A percentile compares a stretch with the other conserved stretches of the same genome.
phyloP scores from a whole-genome alignment of 306 rosid genomes.

The Trichosanthes cucumerina region DNA sequence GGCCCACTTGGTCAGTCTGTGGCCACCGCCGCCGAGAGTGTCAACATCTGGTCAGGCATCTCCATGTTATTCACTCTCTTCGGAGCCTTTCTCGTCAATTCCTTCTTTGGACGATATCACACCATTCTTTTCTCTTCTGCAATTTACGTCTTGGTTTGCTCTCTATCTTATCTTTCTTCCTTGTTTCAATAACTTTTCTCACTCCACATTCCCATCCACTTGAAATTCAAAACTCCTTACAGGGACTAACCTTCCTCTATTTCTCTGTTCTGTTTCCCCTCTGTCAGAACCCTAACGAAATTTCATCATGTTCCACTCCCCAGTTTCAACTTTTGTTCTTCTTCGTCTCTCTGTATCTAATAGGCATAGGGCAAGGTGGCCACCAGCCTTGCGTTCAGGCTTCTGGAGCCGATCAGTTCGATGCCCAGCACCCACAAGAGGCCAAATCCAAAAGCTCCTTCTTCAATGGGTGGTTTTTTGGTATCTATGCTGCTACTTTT shows the following conservation, averaged over 20 bases:
- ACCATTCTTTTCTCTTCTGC: conserved; percentile 21
- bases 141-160: conserved; percentile 31
- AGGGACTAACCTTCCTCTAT: conserved; percentile 21
- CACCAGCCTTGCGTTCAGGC: conserved; percentile 83
- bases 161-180: not conserved
- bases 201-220: not conserved
- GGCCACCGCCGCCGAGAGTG: conserved; percentile 20
- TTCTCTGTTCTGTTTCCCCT: conserved; percentile 29
- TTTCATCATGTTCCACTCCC: not conserved
- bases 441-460: conserved; percentile 59
- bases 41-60: conserved; percentile 28
- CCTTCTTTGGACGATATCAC: conserved; percentile 33
- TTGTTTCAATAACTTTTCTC: no score
- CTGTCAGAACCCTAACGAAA: not conserved
- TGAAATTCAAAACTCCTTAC: not conserved
- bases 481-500: conserved; percentile 28
- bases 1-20: conserved; percentile 29
- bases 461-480: conserved; percentile 80
- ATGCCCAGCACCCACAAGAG: conserved; percentile 40
- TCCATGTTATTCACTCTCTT: conserved; percentile 23
- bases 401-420: conserved; percentile 75
- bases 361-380: conserved; percentile 56
- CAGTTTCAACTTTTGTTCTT: conserved; percentile 31
- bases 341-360: conserved; percentile 48
- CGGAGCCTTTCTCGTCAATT: conserved; percentile 33